These are phyloP conservation scores for Melanogaster broomeanus DNA, from an alignment of 768 basidiomycete genomes.

Conservation along the genomic window DNA sequence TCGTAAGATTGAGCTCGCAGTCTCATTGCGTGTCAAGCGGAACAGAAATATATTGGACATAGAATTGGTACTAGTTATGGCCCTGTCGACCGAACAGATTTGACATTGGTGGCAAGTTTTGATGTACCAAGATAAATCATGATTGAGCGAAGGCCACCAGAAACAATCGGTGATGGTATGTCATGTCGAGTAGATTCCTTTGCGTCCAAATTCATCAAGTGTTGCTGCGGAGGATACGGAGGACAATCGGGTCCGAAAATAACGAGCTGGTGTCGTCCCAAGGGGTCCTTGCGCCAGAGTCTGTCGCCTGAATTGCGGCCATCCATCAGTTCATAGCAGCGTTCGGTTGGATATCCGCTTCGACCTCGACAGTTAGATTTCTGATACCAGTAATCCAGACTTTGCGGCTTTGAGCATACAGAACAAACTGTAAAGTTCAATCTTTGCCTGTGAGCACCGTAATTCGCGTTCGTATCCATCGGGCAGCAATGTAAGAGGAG, in stretches of 20 bases:
- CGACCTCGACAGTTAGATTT: conserved; percentile 39
- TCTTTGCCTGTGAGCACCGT: conserved; percentile 20
- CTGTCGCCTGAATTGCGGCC: conserved; percentile 15
- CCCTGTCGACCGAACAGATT: conserved; percentile 12
- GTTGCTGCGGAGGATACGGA: neutral
- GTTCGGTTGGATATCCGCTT: conserved; percentile 36
- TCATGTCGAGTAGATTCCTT: conserved; percentile 2
- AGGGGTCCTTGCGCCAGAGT: conserved; percentile 22
- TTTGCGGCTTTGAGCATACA: conserved; percentile 19
- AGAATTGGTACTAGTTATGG: no score
- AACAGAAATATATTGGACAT: no score
- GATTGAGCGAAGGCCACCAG: conserved; percentile 32
- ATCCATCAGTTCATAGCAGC: conserved; percentile 33
- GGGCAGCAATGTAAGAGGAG: conserved; percentile 35
- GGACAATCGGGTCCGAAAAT: neutral
- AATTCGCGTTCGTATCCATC: conserved; percentile 30
- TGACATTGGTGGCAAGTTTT: conserved; percentile 43
- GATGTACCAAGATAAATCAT: conserved; percentile 34
- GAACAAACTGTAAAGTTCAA: conserved; percentile 32
- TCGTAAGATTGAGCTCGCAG: no score
- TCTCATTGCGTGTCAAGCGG: no score
- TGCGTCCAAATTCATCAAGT: conserved; percentile 5
- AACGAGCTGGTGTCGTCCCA: conserved; percentile 24
- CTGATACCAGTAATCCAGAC: conserved; percentile 30
- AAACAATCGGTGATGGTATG: conserved; percentile 17